Percentiles rank a stretch among this genome's conserved stretches.
These are phyloP conservation scores for Acer negundo DNA, from an alignment of 345 rosid genomes.

Conservation along the genomic window DNA sequence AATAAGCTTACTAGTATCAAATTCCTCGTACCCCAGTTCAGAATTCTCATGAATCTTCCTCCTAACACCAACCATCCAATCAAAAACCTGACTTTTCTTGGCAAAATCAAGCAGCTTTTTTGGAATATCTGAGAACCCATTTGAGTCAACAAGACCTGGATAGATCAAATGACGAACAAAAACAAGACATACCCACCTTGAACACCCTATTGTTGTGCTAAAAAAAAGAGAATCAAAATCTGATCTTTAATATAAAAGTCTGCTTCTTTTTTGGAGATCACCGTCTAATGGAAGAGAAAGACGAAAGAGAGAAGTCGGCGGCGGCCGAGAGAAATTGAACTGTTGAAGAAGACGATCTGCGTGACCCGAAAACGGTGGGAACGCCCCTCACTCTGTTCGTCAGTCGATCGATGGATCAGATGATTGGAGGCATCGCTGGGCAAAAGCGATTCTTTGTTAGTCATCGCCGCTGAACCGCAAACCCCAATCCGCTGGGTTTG, in stretches of 20 bases:
- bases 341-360: too few relatives aligned
- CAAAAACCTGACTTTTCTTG: slow-evolving; percentile 47
- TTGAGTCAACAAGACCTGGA: slow-evolving; percentile 27
- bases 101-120: slow-evolving; percentile 58
- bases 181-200: slow-evolving; percentile 42
- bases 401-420: too few relatives aligned
- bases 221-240: not conserved
- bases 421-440: too few relatives aligned
- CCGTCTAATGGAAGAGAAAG: too few relatives aligned
- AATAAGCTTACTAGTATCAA: slow-evolving; percentile 87
- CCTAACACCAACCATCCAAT: slow-evolving; percentile 83
- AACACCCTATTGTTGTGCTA: slow-evolving; percentile 35
- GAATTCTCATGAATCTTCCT: slow-evolving; percentile 89
- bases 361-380: too few relatives aligned
- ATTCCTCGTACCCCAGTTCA: slow-evolving; percentile 83
- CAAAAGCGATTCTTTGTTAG: too few relatives aligned
- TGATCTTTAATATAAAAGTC: not conserved
- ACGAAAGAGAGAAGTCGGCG: too few relatives aligned
- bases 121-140: slow-evolving; percentile 55
- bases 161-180: slow-evolving; percentile 36
- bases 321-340: too few relatives aligned
- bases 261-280: not conserved
- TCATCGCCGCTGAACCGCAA: too few relatives aligned
- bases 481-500: too few relatives aligned
- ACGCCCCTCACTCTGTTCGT: too few relatives aligned